Evolutionary conservation across 108 stramenopile genomes (phyloP).

Genomic region (Cylindrotheca fusiformis): DNA sequence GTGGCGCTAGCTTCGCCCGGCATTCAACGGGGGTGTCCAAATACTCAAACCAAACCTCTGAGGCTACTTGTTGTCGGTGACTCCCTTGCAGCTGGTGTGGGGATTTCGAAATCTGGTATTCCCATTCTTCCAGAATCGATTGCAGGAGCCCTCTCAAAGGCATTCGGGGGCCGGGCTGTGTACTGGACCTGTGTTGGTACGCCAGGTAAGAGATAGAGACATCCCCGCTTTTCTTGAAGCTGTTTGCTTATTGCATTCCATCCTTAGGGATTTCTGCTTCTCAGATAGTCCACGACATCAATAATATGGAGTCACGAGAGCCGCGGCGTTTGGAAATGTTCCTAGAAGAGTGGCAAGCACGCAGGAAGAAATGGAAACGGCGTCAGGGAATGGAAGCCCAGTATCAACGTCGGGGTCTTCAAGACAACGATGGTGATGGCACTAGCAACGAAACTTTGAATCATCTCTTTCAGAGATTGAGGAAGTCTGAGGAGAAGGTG

Average conservation of each 20-base stretch:
- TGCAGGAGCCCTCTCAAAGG: constrained; percentile 46
- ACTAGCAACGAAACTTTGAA: too few species aligned
- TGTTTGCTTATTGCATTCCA: not conserved
- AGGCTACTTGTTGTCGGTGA: constrained; percentile 65
- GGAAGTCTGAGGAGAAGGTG: constrained; percentile 6
- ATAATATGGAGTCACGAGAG: constrained; percentile 19
- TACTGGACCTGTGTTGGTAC: constrained; percentile 61
- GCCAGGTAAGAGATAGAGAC: constrained; percentile 42
- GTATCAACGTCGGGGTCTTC: too few species aligned
- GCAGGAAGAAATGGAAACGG: constrained; percentile 21
- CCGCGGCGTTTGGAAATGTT: constrained; percentile 23
- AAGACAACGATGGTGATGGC: constrained; percentile 1
- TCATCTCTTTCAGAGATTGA: too few species aligned
- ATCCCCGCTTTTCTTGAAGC: constrained; percentile 8
- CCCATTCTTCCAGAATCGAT: constrained; percentile 62
- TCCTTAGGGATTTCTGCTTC: constrained; percentile 13
- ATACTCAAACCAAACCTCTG: constrained; percentile 29
- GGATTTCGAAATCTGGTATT: constrained; percentile 42
- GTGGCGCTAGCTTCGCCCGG: constrained; percentile 20
- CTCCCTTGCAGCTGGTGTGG: constrained; percentile 66
- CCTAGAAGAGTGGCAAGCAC: constrained; percentile 24
- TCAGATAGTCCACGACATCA: constrained; percentile 34
- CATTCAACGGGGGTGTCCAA: not conserved
- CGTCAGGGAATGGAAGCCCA: constrained; percentile 9
- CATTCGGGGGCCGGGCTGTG: constrained; percentile 41